phyloP scores from a whole-genome alignment of 176 grass and related monocot species.

The Zoysia pacifica region DNA sequence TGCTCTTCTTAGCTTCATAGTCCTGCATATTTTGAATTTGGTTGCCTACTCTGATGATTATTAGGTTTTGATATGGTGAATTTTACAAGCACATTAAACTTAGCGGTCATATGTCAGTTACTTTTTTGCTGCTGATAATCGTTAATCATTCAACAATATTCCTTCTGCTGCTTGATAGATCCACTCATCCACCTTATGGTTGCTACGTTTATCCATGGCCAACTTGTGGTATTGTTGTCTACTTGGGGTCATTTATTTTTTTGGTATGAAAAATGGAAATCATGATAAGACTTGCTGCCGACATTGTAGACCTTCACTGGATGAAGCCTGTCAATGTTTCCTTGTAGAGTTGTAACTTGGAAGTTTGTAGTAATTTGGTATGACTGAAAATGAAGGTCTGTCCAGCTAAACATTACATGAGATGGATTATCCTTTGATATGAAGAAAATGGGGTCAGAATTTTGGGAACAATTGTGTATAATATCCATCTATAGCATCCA shows the following conservation, averaged over 20 bases:
- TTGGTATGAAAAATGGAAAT: not conserved
- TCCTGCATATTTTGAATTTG: not conserved
- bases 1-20: not conserved
- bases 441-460: not conserved
- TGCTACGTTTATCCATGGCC: not conserved
- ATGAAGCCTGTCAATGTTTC: too few species aligned
- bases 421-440: not conserved
- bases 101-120: not conserved
- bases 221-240: not conserved
- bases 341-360: too few species aligned
- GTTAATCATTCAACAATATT: not conserved
- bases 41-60: not conserved
- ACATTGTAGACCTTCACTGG: too few species aligned
- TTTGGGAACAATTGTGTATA: not conserved
- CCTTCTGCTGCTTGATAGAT: not conserved
- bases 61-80: not conserved
- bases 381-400: not conserved
- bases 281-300: too few species aligned
- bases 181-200: not conserved
- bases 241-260: not conserved
- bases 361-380: not conserved
- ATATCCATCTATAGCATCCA: not conserved
- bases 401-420: slow-evolving; percentile 6
- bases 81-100: not conserved
- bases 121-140: not conserved